A percentile compares a stretch with the other conserved stretches of the same genome.
These are phyloP conservation scores for Calycina herbarum DNA, from an alignment of 2,329 filamentous ascomycete species.

Conservation along the genomic window DNA sequence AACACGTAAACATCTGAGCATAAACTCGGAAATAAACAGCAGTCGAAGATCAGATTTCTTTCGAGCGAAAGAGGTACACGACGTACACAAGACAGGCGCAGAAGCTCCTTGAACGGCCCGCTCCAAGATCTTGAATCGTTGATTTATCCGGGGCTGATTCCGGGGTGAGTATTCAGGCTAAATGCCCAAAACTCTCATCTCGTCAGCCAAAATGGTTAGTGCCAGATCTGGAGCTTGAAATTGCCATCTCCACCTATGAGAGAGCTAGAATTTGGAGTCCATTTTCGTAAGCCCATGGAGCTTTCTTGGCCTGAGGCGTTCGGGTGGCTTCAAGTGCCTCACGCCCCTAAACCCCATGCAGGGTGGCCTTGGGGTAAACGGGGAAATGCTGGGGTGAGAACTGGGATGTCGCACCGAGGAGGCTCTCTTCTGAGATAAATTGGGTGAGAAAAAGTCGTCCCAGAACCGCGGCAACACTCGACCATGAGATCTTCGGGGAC, in stretches of 20 bases:
- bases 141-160: slow-evolving; percentile 10
- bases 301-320: background rate
- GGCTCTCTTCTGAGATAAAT: slow-evolving; percentile 13
- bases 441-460: slow-evolving; percentile 10
- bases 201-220: slow-evolving; percentile 17
- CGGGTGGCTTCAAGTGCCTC: background rate
- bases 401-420: slow-evolving; percentile 16
- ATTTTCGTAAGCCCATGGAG: background rate
- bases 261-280: slow-evolving; percentile 1
- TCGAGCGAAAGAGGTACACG: slow-evolving; percentile 14
- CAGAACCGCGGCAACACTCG: slow-evolving; percentile 16
- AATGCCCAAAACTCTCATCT: slow-evolving; percentile 13
- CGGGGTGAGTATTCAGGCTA: slow-evolving; percentile 11
- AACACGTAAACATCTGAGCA: background rate
- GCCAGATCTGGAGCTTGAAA: slow-evolving; percentile 11
- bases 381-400: slow-evolving; percentile 15
- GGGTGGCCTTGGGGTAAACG: slow-evolving; percentile 16
- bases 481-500: slow-evolving; percentile 8
- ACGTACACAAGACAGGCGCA: slow-evolving; percentile 8
- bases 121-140: background rate
- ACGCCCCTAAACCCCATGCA: slow-evolving; percentile 2
- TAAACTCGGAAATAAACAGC: slow-evolving; percentile 1
- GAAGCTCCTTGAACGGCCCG: background rate
- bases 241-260: slow-evolving; percentile 12
- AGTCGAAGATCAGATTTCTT: slow-evolving; percentile 5